These are phyloP conservation scores for Citrus mangshanensis DNA, from an alignment of 345 rosid species.

Conservation along the genomic window DNA sequence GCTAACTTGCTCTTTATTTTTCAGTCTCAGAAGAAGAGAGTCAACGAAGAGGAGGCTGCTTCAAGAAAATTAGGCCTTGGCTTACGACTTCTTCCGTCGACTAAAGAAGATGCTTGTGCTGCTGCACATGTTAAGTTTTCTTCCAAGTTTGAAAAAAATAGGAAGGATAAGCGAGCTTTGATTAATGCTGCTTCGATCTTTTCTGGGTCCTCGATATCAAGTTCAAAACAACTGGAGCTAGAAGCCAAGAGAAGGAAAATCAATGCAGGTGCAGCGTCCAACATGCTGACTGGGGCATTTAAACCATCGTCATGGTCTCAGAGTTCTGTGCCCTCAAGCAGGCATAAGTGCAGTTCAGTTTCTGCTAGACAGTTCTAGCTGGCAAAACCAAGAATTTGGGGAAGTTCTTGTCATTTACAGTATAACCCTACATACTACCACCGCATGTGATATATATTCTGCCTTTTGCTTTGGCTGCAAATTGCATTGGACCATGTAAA, in stretches of 20 bases:
- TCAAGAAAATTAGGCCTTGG: conserved; percentile 74
- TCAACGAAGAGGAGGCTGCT: conserved; percentile 74
- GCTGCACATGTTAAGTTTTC: conserved; percentile 66
- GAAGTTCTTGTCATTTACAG: background rate
- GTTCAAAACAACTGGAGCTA: conserved; percentile 56
- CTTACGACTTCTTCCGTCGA: conserved; percentile 67
- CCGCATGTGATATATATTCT: background rate
- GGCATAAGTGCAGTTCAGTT: conserved; percentile 26
- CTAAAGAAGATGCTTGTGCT: conserved; percentile 53
- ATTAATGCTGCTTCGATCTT: conserved; percentile 76
- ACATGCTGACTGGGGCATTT: conserved; percentile 55
- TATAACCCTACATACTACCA: background rate
- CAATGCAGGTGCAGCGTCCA: conserved; percentile 59
- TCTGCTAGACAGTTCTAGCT: conserved; percentile 32
- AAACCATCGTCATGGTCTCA: conserved; percentile 67
- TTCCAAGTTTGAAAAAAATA: conserved; percentile 71
- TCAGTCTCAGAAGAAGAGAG: conserved; percentile 79
- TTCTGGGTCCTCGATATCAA: conserved; percentile 33
- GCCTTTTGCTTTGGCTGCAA: background rate
- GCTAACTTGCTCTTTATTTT: background rate
- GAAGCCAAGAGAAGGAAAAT: conserved; percentile 85
- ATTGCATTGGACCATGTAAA: background rate
- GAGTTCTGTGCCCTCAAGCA: conserved; percentile 24
- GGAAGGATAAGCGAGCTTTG: conserved; percentile 70
- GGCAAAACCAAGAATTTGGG: background rate